Evolutionary conservation across 805 yeast species (phyloP), one percentile per base, ranked within the genome.

Genomic region (Candida alai): DNA sequence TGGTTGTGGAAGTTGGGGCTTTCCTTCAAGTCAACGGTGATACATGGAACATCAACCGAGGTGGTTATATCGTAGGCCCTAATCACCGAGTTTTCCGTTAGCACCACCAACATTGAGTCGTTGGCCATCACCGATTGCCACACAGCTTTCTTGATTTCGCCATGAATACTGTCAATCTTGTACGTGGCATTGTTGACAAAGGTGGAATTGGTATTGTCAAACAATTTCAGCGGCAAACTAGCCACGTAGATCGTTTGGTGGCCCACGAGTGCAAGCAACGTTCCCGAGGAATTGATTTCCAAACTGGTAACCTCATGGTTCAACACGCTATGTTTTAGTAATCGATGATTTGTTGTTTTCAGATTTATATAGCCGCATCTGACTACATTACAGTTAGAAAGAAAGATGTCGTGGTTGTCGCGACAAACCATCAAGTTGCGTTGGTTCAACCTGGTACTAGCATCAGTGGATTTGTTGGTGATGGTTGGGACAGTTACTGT

Each of bases 181-280:
- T 41, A 48, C n/a, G 36, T 36, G 19, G 38, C 15, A 16, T 16
- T 24, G n/a, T 34, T 29, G 4, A 32, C 26, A 16, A 17, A 18
- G 11, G 28, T n/a, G 4, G 31, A 11, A 6, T 10, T 24, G 9
- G 26, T n/a, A n/a, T 18, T 16, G 30, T 4, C n/a, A n/a, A n/a
- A n/a, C n/a, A n/a, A n/a, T n/a, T n/a, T n/a, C n/a, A n/a, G n/a
- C n/a, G n/a, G n/a, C n/a, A n/a, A n/a, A n/a, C n/a, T n/a, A n/a
- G n/a, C n/a, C n/a, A n/a, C n/a, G n/a, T n/a, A n/a, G n/a, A 13
- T 18, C 30, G n/a, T 14, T 22, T n/a, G n/a, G n/a, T 45, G 49
- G 4, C 72, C 67, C n/a, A 61, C 51, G 3, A 63, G 45, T 2
- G 75, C 77, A 32, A 76, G 38, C 4, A 67, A 50, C 0, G 66